Percentiles rank a stretch among this genome's conserved stretches.
phyloP scores from a whole-genome alignment of 108 stramenopile species.

The Pseudonitzschia multistriata region DNA sequence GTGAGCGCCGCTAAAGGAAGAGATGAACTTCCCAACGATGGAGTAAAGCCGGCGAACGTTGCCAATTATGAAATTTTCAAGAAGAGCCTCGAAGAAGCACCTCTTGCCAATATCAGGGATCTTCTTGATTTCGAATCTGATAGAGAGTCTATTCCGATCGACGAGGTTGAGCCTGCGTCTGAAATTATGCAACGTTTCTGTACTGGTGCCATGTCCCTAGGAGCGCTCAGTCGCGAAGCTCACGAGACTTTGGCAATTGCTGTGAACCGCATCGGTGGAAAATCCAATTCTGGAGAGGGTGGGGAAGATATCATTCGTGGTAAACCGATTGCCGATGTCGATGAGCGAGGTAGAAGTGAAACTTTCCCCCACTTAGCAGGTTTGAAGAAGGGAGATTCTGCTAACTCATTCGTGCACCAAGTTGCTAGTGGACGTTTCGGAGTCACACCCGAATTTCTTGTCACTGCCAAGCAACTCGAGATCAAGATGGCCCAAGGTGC shows the following conservation, averaged over 20 bases:
- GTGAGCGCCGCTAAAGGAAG: conserved; percentile 81
- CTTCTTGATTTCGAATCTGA: conserved; percentile 89
- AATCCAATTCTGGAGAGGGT: conserved; percentile 94
- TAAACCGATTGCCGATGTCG: conserved; percentile 67
- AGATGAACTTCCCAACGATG: conserved; percentile 75
- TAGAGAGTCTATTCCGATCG: conserved; percentile 74
- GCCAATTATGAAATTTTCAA: conserved; percentile 90
- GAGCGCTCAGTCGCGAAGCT: conserved; percentile 89
- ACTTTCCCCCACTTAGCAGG: conserved; percentile 89
- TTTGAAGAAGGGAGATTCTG: conserved; percentile 87
- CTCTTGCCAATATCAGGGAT: conserved; percentile 90
- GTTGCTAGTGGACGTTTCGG: conserved; percentile 94
- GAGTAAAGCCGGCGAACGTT: conserved; percentile 68
- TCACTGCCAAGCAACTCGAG: conserved; percentile 89
- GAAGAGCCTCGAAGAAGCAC: conserved; percentile 73
- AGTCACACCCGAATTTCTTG: conserved; percentile 91
- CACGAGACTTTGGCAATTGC: conserved; percentile 95
- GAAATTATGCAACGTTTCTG: conserved; percentile 92
- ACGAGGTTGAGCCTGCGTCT: conserved; percentile 81
- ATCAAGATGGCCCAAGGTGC: conserved; percentile 98
- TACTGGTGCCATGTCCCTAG: conserved; percentile 94
- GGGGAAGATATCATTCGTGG: conserved; percentile 86
- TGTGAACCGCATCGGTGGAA: conserved; percentile 90
- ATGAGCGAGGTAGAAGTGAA: conserved; percentile 73
- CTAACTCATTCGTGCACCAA: conserved; percentile 89